Evolutionary conservation across 805 yeast genomes (phyloP).

Genomic region (Candida ponderosae): DNA sequence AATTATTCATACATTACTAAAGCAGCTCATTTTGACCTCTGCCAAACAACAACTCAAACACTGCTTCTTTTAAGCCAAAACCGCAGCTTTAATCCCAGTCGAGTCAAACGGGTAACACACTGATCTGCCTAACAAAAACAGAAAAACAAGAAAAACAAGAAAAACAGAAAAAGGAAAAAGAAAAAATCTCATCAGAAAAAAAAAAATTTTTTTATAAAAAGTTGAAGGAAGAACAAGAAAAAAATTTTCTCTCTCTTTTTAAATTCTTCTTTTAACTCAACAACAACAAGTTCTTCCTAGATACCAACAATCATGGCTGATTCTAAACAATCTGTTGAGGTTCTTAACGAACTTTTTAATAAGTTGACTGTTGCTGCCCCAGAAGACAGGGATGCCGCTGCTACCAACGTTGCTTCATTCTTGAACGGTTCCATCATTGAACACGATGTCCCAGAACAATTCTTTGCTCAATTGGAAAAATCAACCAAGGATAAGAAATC

Average conservation of each 20-base stretch:
- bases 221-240: neutral
- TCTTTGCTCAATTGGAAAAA: constrained; percentile 70
- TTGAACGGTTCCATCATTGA: constrained; percentile 95
- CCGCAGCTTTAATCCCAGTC: neutral
- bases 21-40: constrained; percentile 43
- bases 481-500: constrained; percentile 79
- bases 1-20: no score
- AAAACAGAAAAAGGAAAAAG: no score
- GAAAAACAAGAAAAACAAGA: no score
- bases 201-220: neutral
- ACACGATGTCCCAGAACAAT: constrained; percentile 92
- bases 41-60: constrained; percentile 48
- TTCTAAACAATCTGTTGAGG: constrained; percentile 49
- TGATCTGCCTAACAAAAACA: neutral
- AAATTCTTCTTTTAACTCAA: neutral
- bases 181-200: neutral
- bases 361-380: constrained; percentile 84
- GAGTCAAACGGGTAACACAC: neutral
- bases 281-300: neutral
- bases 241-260: neutral
- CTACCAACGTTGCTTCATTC: constrained; percentile 85
- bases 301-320: constrained; percentile 29
- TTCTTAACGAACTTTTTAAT: constrained; percentile 87
- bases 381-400: constrained; percentile 79
- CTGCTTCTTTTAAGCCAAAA: constrained; percentile 21